Evolutionary conservation across 805 yeast species (phyloP).

Genomic region (Candida vaughaniae): DNA sequence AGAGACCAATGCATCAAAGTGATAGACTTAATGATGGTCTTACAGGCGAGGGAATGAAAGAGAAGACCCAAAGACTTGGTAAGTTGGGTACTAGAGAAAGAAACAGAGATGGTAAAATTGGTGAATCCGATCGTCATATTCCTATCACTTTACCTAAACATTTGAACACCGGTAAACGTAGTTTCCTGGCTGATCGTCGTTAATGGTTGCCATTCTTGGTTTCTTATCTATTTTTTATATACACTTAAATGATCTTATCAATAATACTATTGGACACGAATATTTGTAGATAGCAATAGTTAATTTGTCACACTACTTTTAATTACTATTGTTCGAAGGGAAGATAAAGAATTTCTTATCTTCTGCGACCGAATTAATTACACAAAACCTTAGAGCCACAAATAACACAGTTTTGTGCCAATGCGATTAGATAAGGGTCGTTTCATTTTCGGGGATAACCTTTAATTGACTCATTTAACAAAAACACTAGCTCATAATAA

Average conservation of each 20-base stretch:
- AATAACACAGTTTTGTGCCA: neutral
- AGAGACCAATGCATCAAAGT: constrained; percentile 57
- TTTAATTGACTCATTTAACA: neutral
- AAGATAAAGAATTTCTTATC: too few relatives aligned
- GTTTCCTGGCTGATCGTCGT: constrained; percentile 43
- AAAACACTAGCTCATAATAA: too few relatives aligned
- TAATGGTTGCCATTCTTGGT: neutral
- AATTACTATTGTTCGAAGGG: too few relatives aligned
- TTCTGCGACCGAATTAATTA: too few relatives aligned
- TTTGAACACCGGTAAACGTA: constrained; percentile 94
- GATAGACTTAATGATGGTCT: constrained; percentile 88
- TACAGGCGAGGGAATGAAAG: constrained; percentile 72
- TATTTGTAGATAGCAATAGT: too few relatives aligned
- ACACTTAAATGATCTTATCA: too few relatives aligned
- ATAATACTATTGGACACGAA: too few relatives aligned
- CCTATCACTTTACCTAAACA: constrained; percentile 89
- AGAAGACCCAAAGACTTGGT: constrained; percentile 82
- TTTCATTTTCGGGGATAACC: neutral
- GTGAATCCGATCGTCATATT: constrained; percentile 93
- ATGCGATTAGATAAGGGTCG: constrained; percentile 10
- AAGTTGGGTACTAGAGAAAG: constrained; percentile 92
- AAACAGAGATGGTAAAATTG: constrained; percentile 86
- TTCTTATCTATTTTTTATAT: too few relatives aligned
- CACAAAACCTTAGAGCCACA: too few relatives aligned
- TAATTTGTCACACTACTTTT: too few relatives aligned